phyloP scores from a whole-genome alignment of 495 filamentous ascomycete genomes.

The Trichoderma gamsii region DNA sequence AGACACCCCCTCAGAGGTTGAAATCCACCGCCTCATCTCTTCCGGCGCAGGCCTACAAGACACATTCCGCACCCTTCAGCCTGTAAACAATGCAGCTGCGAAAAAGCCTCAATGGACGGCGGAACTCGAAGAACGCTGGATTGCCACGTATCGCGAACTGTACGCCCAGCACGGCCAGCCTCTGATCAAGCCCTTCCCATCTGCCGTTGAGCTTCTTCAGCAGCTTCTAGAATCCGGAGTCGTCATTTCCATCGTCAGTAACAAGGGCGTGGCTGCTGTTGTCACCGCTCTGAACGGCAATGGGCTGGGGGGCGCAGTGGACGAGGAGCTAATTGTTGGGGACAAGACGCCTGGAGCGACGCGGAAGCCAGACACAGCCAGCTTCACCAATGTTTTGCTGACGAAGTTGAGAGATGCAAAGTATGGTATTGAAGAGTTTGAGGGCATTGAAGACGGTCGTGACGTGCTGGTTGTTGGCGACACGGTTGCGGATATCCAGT shows the following conservation, averaged over 20 bases:
- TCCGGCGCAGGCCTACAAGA: background rate
- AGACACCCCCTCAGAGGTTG: background rate
- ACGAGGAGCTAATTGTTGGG: background rate
- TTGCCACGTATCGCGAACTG: background rate
- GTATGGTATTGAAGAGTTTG: background rate
- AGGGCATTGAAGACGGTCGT: background rate
- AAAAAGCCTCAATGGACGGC: background rate
- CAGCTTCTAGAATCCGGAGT: background rate
- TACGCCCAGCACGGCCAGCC: background rate
- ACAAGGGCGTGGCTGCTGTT: background rate
- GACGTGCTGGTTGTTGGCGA: background rate
- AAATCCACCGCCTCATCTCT: background rate
- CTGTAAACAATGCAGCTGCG: background rate
- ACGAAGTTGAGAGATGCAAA: background rate
- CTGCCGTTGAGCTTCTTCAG: background rate
- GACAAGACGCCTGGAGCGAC: conserved; percentile 1
- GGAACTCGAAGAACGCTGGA: background rate
- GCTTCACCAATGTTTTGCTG: background rate
- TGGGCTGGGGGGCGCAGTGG: background rate
- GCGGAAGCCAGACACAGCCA: background rate
- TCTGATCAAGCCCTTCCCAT: background rate
- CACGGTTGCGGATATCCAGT: background rate
- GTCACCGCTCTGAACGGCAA: background rate
- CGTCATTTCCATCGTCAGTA: background rate
- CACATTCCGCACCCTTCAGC: background rate